A percentile compares a stretch with the other conserved stretches of the same genome.
These are phyloP conservation scores for Neofusicoccum ribis DNA, from an alignment of 2,329 filamentous ascomycete species.

Conservation along the genomic window DNA sequence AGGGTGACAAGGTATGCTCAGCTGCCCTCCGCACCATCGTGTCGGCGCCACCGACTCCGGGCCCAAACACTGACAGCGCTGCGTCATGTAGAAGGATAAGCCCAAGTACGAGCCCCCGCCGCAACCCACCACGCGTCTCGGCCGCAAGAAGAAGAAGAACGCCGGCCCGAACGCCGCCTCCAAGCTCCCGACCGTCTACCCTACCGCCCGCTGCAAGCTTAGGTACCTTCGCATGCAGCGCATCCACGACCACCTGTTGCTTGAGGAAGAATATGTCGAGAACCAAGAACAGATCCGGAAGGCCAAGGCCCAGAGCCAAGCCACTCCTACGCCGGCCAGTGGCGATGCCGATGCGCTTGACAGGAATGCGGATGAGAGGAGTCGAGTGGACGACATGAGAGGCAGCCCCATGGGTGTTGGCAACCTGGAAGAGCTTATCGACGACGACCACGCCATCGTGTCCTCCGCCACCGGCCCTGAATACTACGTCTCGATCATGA, in stretches of 20 bases:
- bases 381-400: constrained; percentile 96
- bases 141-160: constrained; percentile 97
- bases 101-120: constrained; percentile 99
- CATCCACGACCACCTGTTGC: constrained; percentile 92
- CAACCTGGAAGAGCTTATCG: constrained; percentile 96
- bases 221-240: constrained; percentile 97
- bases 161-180: constrained; percentile 91
- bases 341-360: constrained; percentile 77
- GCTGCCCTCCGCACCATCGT: not conserved
- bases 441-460: constrained; percentile 98
- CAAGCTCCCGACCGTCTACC: constrained; percentile 91
- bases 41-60: not conserved
- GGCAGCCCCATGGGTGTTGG: constrained; percentile 98
- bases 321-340: constrained; percentile 59
- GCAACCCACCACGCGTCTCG: constrained; percentile 92
- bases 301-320: constrained; percentile 71
- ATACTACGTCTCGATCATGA: constrained; percentile 99
- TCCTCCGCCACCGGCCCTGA: constrained; percentile 96
- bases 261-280: constrained; percentile 98
- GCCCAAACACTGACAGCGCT: constrained; percentile 4
- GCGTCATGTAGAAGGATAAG: constrained; percentile 81
- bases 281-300: constrained; percentile 97
- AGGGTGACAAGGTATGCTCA: constrained; percentile 58
- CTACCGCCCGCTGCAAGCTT: constrained; percentile 95
- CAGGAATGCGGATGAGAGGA: constrained; percentile 89